Evolutionary conservation across 2,329 filamentous ascomycete genomes (phyloP).

Genomic region (Juglanconis oblonga): DNA sequence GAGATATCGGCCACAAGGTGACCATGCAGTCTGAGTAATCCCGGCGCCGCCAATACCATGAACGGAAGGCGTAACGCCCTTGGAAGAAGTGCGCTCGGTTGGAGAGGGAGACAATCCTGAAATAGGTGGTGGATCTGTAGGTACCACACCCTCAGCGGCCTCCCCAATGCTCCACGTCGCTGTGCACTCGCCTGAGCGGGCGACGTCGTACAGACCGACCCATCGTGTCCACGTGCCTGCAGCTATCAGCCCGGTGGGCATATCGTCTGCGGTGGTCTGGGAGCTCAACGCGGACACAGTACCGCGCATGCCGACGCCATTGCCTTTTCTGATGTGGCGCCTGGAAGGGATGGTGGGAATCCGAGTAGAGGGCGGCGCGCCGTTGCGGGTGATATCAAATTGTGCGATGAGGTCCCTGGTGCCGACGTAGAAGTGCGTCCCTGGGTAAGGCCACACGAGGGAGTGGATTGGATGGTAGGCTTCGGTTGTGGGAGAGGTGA

Average conservation of each 20-base stretch:
- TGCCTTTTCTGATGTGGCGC: conserved; percentile 56
- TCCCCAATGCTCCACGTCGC: conserved; percentile 60
- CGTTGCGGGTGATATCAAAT: conserved; percentile 55
- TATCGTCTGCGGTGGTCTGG: conserved; percentile 35
- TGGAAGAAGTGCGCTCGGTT: neutral
- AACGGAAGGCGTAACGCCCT: neutral
- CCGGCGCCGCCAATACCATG: conserved; percentile 55
- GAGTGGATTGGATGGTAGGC: conserved; percentile 57
- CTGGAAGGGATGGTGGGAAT: conserved; percentile 61
- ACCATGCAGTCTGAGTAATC: conserved; percentile 60
- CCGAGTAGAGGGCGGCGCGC: conserved; percentile 48
- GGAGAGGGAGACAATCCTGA: neutral
- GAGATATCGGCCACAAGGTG: conserved; percentile 60
- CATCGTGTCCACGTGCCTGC: conserved; percentile 64
- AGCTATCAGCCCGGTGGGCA: conserved; percentile 44
- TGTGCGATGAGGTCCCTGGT: conserved; percentile 57
- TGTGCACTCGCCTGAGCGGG: conserved; percentile 49
- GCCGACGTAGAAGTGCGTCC: conserved; percentile 60
- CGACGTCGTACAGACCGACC: conserved; percentile 61
- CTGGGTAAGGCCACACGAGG: conserved; percentile 53
- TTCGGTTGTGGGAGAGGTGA: conserved; percentile 60
- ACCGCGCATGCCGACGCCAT: conserved; percentile 63
- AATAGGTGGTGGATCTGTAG: neutral
- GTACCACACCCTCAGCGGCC: conserved; percentile 38
- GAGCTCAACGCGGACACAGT: conserved; percentile 54